Evolutionary conservation across 495 filamentous ascomycete species (phyloP).

Genomic region (Trichoderma virens): DNA sequence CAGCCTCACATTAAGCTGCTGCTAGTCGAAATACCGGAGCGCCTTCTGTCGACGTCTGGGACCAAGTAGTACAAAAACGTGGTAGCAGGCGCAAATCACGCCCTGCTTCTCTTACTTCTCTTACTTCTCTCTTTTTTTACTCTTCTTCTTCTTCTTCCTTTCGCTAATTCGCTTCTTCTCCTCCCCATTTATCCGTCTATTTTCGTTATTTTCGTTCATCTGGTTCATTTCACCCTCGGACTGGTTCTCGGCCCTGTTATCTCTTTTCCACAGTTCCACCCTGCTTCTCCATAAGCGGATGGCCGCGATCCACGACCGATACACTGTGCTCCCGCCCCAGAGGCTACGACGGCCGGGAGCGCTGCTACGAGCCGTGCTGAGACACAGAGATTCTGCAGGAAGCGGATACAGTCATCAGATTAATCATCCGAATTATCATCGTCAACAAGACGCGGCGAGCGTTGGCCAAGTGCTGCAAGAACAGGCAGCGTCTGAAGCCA

Average conservation of each 20-base stretch:
- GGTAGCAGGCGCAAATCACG: not conserved
- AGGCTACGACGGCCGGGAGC: constrained; percentile 7
- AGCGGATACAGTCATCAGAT: not conserved
- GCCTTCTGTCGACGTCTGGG: not conserved
- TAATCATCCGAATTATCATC: not conserved
- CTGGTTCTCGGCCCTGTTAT: not conserved
- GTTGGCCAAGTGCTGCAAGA: too few species aligned
- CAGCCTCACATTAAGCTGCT: not conserved
- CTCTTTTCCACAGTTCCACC: not conserved
- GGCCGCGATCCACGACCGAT: constrained; percentile 6
- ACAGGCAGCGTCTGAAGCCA: too few species aligned
- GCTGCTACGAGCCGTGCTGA: constrained; percentile 4
- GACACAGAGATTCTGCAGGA: not conserved
- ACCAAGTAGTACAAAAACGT: not conserved
- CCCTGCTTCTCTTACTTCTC: not conserved
- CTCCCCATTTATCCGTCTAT: not conserved
- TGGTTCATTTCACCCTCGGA: too few species aligned
- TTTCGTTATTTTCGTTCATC: too few species aligned
- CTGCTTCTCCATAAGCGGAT: not conserved
- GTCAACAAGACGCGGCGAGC: not conserved
- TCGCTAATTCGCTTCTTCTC: not conserved
- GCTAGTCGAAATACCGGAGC: not conserved
- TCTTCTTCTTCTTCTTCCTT: not conserved
- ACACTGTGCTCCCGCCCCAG: not conserved
- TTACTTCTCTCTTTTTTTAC: not conserved